Evolutionary conservation across 306 rosid species (phyloP), one percentile per base, ranked within the genome.

Genomic region (Ormosia semicastrata): DNA sequence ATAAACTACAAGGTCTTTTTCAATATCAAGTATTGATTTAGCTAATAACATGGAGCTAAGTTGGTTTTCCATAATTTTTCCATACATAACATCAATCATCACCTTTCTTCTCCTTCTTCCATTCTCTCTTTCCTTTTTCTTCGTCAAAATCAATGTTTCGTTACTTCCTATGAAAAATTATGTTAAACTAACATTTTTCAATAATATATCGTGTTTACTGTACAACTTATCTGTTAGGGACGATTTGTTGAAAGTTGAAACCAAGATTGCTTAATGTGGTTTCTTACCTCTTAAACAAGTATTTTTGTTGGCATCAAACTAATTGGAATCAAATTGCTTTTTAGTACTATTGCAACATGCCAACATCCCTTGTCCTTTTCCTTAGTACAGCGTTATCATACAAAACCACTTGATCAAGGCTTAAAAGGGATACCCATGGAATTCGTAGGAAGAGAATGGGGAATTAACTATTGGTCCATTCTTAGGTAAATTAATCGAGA

Each of bases 241-340:
- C 8, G 44, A 70, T 77, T 68, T 41, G 73, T 71, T 73, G 80
- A 73, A 78, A 68, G 66, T 66, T 69, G 71, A 79, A 71, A 37
- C 66, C 56, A 37, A 46, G 76, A 64, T 86, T 83, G 68, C 75
- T 85, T 72, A 53, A 60, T 4, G 63, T 58, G 68, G 78, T 83
- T 85, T 50, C 83, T 82, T 84, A 46, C 83, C 68, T 44, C 75
- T 70, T 70, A 84, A 76, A 82, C 62, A 74, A 78, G 77, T 69
- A 30, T 52, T 7, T 83, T 73, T 30, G 70, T 73, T 53, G 81
- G 76, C 10, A 70, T 59, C 32, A 24, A 33, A 54, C 67, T 67
- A 82, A 80, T 54, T 44, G 34, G 74, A 77, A 77, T 53, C 43
- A 12, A 50, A 47, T 72, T 24, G 14, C 60, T 60, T 59, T 71